Conservation (phyloP, 2,329 filamentous ascomycete genomes). For the Fusarium poae region DNA sequence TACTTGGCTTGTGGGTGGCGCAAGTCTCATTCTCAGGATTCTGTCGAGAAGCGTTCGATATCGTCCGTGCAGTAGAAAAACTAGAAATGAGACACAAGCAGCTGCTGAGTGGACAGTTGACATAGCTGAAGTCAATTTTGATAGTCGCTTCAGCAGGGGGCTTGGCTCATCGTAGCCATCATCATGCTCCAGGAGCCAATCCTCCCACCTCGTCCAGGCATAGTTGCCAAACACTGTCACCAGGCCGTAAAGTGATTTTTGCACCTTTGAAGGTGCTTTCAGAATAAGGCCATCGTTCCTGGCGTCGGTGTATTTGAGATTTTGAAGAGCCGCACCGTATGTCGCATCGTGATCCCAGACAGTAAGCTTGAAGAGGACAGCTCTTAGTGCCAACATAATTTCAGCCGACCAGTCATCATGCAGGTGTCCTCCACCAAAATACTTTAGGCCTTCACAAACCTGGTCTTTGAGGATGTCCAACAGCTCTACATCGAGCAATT, state of each 20-base stretch:
- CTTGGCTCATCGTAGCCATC: slow-evolving; percentile 77
- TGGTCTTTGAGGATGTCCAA: slow-evolving; percentile 87
- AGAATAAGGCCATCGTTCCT: slow-evolving; percentile 72
- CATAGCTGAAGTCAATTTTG: slow-evolving; percentile 74
- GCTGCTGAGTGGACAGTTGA: slow-evolving; percentile 84
- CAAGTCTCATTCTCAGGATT: slow-evolving; percentile 83
- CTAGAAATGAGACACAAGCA: slow-evolving; percentile 85
- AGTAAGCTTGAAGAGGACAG: slow-evolving; percentile 90
- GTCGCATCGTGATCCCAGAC: slow-evolving; percentile 97
- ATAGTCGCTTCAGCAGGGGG: slow-evolving; percentile 68
- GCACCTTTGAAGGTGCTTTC: slow-evolving; percentile 79
- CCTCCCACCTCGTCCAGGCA: slow-evolving; percentile 92
- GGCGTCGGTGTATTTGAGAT: slow-evolving; percentile 89
- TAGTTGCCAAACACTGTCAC: slow-evolving; percentile 90
- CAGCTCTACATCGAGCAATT: slow-evolving; percentile 93
- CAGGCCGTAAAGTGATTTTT: slow-evolving; percentile 87
- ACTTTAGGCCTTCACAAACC: slow-evolving; percentile 88
- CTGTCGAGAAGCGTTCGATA: slow-evolving; percentile 94
- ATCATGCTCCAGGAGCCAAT: slow-evolving; percentile 82
- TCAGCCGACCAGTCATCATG: slow-evolving; percentile 90
- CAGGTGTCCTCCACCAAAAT: slow-evolving; percentile 80
- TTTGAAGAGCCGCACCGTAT: slow-evolving; percentile 93
- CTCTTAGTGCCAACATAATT: slow-evolving; percentile 81
- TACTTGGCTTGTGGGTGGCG: slow-evolving; percentile 86
- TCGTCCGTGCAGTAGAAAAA: slow-evolving; percentile 90